Base-by-base conservation (phyloP, 176 grass and related monocot genomes). In the Lolium multiflorum region DNA sequence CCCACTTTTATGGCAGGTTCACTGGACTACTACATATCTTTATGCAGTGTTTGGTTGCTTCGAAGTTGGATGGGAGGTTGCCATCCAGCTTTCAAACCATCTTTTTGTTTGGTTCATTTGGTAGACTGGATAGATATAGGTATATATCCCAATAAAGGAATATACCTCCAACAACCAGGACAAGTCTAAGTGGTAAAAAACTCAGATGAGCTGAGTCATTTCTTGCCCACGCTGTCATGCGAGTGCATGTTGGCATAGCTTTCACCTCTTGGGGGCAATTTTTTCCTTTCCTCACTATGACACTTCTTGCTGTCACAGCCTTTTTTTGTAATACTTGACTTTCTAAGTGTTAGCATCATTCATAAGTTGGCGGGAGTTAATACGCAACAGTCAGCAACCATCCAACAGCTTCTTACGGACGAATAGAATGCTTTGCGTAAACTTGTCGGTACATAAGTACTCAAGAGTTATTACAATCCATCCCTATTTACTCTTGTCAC, bases 11-110 rank as follows among this genome's bases (percentile, higher is more conserved):
- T 16, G 71, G 44, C 46, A 50, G 24, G 6, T 49, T 51, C 44
- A 75, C 6, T 38, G 2, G 28, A 77, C 0, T 2, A 57, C 24
- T 77, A 57, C 28, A 55, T 57, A 57, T 77, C 15, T 77, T 51
- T 16, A 87, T 12, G 28, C 47, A 84, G 44, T 48, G 47, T 49
- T 50, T 73, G 71, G 71, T 48, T 73, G n/a, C 43, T 73, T 49
- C 43, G 69, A 72, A 72, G 41, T 72, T 47, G 11, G 11, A 20
- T 48, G n/a, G 43, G 2, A 48, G n/a, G n/a, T 47, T 20, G 12
- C 1, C 39, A 73, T 73, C 43, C 43, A 74, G n/a, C 43, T 25
- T 25, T 48, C 16, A 49, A 24, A 74, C 12, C 20, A 48, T 73
- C 41, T 5, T 24, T 48, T 73, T 15, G 18, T 49, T 25, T n/a